Evolutionary conservation across 2,329 filamentous ascomycete species (phyloP).

Genomic region (Colletotrichum sp.): DNA sequence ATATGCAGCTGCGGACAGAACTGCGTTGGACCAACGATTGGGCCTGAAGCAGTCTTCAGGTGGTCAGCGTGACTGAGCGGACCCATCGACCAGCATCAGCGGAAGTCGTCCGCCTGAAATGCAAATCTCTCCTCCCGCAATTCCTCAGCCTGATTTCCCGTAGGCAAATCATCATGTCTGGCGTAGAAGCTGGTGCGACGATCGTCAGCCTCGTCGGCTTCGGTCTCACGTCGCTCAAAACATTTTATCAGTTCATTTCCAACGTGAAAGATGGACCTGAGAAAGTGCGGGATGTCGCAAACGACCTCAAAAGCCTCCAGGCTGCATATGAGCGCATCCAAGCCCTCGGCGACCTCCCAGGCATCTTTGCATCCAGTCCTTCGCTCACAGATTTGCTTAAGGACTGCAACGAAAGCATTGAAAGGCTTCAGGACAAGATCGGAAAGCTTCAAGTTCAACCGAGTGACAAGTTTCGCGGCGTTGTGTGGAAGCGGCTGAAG

Average conservation of each 20-base stretch:
- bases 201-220: background rate
- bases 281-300: background rate
- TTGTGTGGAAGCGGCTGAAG: background rate
- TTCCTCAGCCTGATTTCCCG: background rate
- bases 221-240: background rate
- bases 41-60: background rate
- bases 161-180: background rate
- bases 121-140: background rate
- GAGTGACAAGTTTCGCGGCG: background rate
- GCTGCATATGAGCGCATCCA: background rate
- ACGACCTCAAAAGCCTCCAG: background rate
- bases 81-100: accelerated
- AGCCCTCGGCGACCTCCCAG: background rate
- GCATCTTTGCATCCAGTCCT: background rate
- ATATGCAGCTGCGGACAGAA: background rate
- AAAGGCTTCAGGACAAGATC: background rate
- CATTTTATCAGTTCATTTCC: background rate
- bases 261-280: background rate
- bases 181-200: background rate
- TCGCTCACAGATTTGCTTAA: background rate
- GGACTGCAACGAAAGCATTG: background rate
- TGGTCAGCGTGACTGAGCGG: background rate
- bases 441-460: background rate
- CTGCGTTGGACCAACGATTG: background rate
- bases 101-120: accelerated